phyloP scores from a whole-genome alignment of 2,329 filamentous ascomycete genomes.

The Phaeosphaeria sp. region DNA sequence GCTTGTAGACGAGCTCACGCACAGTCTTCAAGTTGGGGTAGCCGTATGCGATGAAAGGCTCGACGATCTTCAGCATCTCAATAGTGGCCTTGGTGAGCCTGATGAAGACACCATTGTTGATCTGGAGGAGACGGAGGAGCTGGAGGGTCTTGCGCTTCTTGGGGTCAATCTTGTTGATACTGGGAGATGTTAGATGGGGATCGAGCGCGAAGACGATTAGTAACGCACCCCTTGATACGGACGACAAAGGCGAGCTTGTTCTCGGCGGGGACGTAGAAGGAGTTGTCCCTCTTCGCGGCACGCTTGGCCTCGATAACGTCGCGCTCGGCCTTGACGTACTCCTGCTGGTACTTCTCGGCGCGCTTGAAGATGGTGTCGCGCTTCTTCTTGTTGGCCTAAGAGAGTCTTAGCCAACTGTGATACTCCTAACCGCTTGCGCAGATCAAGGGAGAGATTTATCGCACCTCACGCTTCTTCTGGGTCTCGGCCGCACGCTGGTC shows the following conservation, averaged over 20 bases:
- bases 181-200: conserved; percentile 37
- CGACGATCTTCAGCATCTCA: conserved; percentile 96
- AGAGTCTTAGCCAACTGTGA: conserved; percentile 50
- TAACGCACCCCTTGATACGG: conserved; percentile 91
- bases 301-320: conserved; percentile 96
- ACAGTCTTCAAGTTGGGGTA: conserved; percentile 99
- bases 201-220: not conserved
- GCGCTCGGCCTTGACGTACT: conserved; percentile 95
- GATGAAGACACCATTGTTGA: conserved; percentile 99
- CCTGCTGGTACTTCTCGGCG: conserved; percentile 99
- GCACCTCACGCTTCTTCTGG: conserved; percentile 96
- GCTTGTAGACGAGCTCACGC: conserved; percentile 98
- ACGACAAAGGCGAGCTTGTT: conserved; percentile 97
- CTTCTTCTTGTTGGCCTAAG: conserved; percentile 98
- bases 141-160: conserved; percentile 99
- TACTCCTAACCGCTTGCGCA: conserved; percentile 45
- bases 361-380: conserved; percentile 99
- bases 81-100: conserved; percentile 95
- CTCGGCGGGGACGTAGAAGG: conserved; percentile 94
- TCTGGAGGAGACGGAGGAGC: conserved; percentile 99
- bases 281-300: conserved; percentile 87
- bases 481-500: conserved; percentile 81
- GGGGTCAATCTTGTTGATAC: conserved; percentile 99
- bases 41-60: conserved; percentile 99
- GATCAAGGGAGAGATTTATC: conserved; percentile 59